A percentile compares a stretch with the other conserved stretches of the same genome.
These are phyloP conservation scores for Phyllosticta citribraziliensis DNA, from an alignment of 2,329 filamentous ascomycete species.

Conservation along the genomic window DNA sequence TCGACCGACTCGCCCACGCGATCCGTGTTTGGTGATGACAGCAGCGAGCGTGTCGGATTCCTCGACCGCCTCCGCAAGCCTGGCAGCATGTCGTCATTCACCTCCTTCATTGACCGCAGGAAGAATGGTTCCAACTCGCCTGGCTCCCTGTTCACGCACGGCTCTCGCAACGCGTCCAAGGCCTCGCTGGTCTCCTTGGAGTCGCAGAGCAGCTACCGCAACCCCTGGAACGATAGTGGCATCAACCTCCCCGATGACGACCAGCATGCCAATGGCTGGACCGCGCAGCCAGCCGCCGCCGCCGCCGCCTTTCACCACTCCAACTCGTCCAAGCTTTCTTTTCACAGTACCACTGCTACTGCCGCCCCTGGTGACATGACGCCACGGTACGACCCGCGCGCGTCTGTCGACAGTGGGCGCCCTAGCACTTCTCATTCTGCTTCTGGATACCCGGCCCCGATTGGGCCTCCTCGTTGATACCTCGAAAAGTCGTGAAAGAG, in stretches of 20 bases:
- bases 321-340: constrained; percentile 11
- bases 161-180: constrained; percentile 85
- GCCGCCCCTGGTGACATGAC: constrained; percentile 65
- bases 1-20: constrained; percentile 84
- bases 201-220: constrained; percentile 88
- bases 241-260: constrained; percentile 91
- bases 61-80: constrained; percentile 92
- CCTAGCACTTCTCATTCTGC: constrained; percentile 92
- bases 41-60: constrained; percentile 65
- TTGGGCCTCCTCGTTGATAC: constrained; percentile 82
- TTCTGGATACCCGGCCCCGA: constrained; percentile 92
- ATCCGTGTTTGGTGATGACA: constrained; percentile 70
- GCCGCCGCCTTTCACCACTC: constrained; percentile 17
- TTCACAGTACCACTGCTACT: constrained; percentile 31
- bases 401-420: constrained; percentile 82
- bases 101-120: constrained; percentile 88
- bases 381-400: constrained; percentile 71
- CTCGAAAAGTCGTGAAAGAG: constrained; percentile 15
- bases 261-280: constrained; percentile 34
- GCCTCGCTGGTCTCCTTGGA: constrained; percentile 94
- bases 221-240: constrained; percentile 96
- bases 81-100: constrained; percentile 86
- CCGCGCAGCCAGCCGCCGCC: constrained; percentile 21
- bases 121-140: constrained; percentile 81
- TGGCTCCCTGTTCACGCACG: constrained; percentile 73